phyloP scores from a whole-genome alignment of 306 rosid species.

The Oemleria cerasiformis region DNA sequence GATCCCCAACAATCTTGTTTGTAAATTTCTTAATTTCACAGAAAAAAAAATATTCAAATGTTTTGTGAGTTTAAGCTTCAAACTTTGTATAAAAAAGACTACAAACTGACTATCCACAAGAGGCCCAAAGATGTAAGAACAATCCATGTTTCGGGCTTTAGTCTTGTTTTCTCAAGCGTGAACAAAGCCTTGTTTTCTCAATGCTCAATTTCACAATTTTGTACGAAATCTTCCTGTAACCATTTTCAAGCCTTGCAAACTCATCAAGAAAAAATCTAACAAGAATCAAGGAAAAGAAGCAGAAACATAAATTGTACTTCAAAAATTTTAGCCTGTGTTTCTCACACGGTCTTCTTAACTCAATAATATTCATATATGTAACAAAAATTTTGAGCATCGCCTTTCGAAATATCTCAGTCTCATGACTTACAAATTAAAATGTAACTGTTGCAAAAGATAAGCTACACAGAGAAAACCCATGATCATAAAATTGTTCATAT shows the following conservation, averaged over 20 bases:
- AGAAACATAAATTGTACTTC: not conserved
- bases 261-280: not conserved
- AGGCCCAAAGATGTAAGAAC: too few relatives aligned
- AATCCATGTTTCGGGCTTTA: too few relatives aligned
- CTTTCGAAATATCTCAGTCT: constrained; percentile 13
- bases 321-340: not conserved
- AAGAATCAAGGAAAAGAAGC: not conserved
- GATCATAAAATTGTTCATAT: constrained; percentile 20
- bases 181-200: too few relatives aligned
- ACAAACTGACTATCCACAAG: too few relatives aligned
- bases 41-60: too few relatives aligned
- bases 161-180: too few relatives aligned
- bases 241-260: not conserved
- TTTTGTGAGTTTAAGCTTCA: too few relatives aligned
- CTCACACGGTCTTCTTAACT: not conserved
- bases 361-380: not conserved
- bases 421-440: constrained; percentile 17
- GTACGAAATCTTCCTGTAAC: not conserved
- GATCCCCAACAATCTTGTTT: too few relatives aligned
- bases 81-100: too few relatives aligned
- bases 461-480: constrained; percentile 23
- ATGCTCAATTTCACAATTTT: too few relatives aligned
- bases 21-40: too few relatives aligned
- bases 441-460: constrained; percentile 31
- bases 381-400: constrained; percentile 19